Percentiles rank a stretch among this genome's conserved stretches.
Conservation (phyloP, 805 yeast genomes). For the Starmerella tilneyi region DNA sequence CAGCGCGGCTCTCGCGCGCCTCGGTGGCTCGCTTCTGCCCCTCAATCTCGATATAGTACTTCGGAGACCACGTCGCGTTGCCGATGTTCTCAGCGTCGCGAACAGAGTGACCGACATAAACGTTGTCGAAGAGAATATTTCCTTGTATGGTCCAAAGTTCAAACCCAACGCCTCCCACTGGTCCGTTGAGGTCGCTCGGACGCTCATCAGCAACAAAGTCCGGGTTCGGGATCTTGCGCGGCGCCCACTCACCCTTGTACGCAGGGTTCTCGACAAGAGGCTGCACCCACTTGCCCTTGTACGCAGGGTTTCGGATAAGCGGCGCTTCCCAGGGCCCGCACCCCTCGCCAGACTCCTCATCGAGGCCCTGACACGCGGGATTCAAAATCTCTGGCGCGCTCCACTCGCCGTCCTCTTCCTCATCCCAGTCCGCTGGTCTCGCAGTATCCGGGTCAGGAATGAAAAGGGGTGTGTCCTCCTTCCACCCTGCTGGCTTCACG, state of each 20-base stretch:
- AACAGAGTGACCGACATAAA: conserved; percentile 76
- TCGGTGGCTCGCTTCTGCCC: conserved; percentile 25
- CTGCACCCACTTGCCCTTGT: conserved; percentile 68
- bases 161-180: conserved; percentile 73
- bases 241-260: conserved; percentile 70
- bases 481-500: conserved; percentile 69
- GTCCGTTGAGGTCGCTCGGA: conserved; percentile 49
- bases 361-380: conserved; percentile 51
- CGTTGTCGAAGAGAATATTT: conserved; percentile 66
- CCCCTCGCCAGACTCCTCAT: conserved; percentile 37
- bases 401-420: conserved; percentile 85
- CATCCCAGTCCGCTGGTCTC: conserved; percentile 77
- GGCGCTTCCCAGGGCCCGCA: conserved; percentile 80
- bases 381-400: conserved; percentile 54
- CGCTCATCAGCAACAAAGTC: conserved; percentile 39
- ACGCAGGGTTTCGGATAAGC: conserved; percentile 53
- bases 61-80: conserved; percentile 52
- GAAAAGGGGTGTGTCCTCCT: conserved; percentile 47
- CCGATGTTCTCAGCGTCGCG: conserved; percentile 77
- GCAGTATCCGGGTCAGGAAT: conserved; percentile 58
- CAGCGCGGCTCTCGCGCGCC: conserved; percentile 18
- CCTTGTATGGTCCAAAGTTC: conserved; percentile 83
- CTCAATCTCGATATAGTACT: conserved; percentile 29
- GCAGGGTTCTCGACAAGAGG: conserved; percentile 63
- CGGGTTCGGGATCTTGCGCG: conserved; percentile 59